Evolutionary conservation across 139 green algal species (phyloP).

Genomic region (Tetraselmis striata): DNA sequence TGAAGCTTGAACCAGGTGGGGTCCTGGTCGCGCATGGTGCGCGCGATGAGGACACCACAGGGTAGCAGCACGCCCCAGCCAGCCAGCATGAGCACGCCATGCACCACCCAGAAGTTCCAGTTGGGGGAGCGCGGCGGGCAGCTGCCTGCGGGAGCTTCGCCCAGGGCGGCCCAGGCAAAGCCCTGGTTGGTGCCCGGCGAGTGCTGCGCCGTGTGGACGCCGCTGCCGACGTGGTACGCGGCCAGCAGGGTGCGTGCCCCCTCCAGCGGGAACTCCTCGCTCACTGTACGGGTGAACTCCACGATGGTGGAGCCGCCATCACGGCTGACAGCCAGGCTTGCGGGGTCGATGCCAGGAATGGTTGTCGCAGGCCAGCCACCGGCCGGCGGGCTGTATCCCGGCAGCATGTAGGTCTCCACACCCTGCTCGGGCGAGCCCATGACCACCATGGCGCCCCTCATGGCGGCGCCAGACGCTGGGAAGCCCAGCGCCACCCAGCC

Average conservation of each 20-base stretch:
- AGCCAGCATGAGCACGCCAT: slow-evolving; percentile 33
- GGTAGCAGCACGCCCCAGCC: slow-evolving; percentile 38
- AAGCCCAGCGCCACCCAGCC: background rate
- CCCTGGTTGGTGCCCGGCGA: background rate
- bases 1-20: slow-evolving; percentile 35
- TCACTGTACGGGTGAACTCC: background rate
- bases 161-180: background rate
- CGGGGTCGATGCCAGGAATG: background rate
- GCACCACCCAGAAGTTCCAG: slow-evolving; percentile 12
- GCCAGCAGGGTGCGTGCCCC: background rate
- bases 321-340: background rate
- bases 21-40: slow-evolving; percentile 11
- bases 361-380: background rate
- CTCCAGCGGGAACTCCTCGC: background rate
- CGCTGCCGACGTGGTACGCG: background rate
- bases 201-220: background rate
- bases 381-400: background rate
- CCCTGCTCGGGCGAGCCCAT: background rate
- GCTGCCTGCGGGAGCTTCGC: background rate
- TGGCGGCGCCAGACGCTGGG: background rate
- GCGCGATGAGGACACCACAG: slow-evolving; percentile 25
- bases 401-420: background rate
- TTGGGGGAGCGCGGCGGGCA: background rate
- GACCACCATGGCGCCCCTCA: background rate
- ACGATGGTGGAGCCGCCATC: background rate